Evolutionary conservation across 164 flowering plant genomes (phyloP).

Genomic region (Vitis vinifera): DNA sequence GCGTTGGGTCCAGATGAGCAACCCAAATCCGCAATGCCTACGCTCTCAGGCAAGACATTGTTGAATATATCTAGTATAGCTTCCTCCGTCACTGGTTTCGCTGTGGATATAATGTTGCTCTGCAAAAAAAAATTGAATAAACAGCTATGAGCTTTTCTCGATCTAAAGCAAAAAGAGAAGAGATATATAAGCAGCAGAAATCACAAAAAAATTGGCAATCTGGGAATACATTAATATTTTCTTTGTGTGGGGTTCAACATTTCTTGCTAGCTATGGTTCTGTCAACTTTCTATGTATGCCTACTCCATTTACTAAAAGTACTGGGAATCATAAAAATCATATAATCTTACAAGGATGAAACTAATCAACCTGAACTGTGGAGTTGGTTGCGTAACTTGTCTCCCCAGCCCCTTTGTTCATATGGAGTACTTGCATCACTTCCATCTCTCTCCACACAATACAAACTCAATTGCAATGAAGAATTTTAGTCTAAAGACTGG

Average conservation of each 20-base stretch:
- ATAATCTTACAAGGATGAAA: too few species aligned
- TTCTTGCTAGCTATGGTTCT: too few species aligned
- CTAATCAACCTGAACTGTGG: conserved; percentile 2
- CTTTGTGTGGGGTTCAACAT: too few species aligned
- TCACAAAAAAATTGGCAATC: too few species aligned
- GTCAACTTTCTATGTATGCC: too few species aligned
- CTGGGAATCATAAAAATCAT: too few species aligned
- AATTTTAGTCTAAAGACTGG: too few species aligned
- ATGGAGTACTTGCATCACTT: conserved; percentile 21
- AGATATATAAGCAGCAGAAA: too few species aligned
- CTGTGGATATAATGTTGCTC: conserved; percentile 34
- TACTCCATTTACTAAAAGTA: neutral
- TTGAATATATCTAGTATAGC: conserved; percentile 15
- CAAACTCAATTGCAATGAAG: too few species aligned
- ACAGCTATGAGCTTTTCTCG: too few species aligned
- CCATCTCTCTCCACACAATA: conserved; percentile 12
- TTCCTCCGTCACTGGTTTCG: conserved; percentile 22
- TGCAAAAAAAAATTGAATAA: conserved; percentile 9
- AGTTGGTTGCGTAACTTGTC: conserved; percentile 10
- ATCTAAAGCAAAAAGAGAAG: too few species aligned
- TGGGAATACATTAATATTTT: too few species aligned
- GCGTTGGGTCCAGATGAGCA: conserved; percentile 61
- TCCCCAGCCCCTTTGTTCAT: conserved; percentile 42
- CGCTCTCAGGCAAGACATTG: conserved; percentile 14
- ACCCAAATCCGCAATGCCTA: conserved; percentile 57